Conservation (phyloP, 805 yeast species). For the Lipomyces chichibuensis region DNA sequence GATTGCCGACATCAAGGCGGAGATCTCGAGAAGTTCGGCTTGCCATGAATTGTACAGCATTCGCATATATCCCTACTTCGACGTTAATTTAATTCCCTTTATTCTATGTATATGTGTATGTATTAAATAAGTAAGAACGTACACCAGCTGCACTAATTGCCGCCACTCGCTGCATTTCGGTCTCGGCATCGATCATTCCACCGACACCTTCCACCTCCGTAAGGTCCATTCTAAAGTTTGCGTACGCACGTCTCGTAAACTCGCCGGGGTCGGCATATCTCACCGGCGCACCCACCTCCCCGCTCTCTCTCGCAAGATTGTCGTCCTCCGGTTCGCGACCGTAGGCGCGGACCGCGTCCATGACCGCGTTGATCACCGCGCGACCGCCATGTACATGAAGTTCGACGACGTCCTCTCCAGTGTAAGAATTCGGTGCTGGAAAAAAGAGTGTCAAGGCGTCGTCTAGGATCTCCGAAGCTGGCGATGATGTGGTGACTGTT, state of each 20-base stretch:
- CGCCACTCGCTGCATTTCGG: conserved; percentile 80
- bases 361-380: conserved; percentile 73
- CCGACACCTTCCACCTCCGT: conserved; percentile 90
- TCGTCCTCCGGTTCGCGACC: conserved; percentile 39
- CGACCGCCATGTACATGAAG: conserved; percentile 93
- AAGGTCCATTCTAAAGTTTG: conserved; percentile 79
- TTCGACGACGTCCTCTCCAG: conserved; percentile 91
- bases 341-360: conserved; percentile 56
- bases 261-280: conserved; percentile 93
- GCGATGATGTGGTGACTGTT: conserved; percentile 10
- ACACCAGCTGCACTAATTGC: conserved; percentile 67
- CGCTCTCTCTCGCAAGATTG: background rate
- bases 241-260: conserved; percentile 82
- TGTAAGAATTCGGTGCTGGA: conserved; percentile 74
- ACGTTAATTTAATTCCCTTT: background rate
- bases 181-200: conserved; percentile 89
- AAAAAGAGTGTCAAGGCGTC: conserved; percentile 75
- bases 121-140: background rate
- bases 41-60: conserved; percentile 68
- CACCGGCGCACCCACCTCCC: conserved; percentile 41
- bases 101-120: background rate
- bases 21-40: conserved; percentile 58
- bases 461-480: conserved; percentile 56
- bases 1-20: conserved; percentile 80
- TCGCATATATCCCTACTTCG: conserved; percentile 59